Evolutionary conservation across 1,139 yeast species (phyloP).

Genomic region (Nematodospora anomalae): DNA sequence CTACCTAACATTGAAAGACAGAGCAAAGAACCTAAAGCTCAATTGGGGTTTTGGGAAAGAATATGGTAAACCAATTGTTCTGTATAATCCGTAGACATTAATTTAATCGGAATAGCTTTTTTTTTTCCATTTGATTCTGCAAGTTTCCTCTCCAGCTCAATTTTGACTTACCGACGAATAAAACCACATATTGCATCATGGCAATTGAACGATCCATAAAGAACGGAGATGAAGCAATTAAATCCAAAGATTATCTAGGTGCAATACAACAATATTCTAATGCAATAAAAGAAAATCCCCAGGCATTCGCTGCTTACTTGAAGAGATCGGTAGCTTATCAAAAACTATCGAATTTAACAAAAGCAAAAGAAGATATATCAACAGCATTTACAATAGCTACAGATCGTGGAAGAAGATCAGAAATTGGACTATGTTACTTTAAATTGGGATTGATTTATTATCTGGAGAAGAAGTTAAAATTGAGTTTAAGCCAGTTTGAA

Average conservation of each 20-base stretch:
- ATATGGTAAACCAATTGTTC: constrained; percentile 19
- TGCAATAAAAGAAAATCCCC: constrained; percentile 41
- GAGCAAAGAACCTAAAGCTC: constrained; percentile 12
- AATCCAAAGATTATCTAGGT: constrained; percentile 34
- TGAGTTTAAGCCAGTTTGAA: constrained; percentile 51
- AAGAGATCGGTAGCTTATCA: constrained; percentile 59
- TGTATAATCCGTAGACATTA: background rate
- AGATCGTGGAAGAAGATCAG: constrained; percentile 48
- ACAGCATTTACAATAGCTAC: constrained; percentile 57
- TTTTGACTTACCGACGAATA: background rate
- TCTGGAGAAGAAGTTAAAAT: constrained; percentile 43
- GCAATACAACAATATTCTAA: constrained; percentile 33
- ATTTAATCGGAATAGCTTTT: background rate
- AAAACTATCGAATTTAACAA: constrained; percentile 48
- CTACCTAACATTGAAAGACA: constrained; percentile 41
- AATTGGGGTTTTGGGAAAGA: constrained; percentile 21
- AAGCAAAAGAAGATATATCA: constrained; percentile 54
- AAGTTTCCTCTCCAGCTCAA: background rate
- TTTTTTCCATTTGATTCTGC: constrained; percentile 1
- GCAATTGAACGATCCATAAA: constrained; percentile 40
- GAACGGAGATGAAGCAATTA: constrained; percentile 34
- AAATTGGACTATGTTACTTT: constrained; percentile 60
- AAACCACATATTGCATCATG: constrained; percentile 23
- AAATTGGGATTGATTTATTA: constrained; percentile 55
- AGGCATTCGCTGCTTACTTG: constrained; percentile 52